Base-by-base conservation (phyloP, 805 yeast species). In the Schwanniomyces sp. region DNA sequence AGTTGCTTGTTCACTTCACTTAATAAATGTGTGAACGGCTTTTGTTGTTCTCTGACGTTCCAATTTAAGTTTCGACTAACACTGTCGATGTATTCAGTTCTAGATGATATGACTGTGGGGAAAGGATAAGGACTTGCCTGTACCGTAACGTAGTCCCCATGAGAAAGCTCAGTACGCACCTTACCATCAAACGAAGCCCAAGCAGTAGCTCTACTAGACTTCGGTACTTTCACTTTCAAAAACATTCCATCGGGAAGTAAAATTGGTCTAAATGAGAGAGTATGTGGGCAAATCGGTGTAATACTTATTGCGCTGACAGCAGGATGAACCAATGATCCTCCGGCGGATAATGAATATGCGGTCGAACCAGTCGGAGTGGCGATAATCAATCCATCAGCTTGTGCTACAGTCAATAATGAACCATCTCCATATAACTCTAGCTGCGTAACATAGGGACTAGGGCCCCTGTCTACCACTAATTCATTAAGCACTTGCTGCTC, bases 121-220 rank as follows among this genome's bases (percentile, higher is more conserved):
- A 94, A 94, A 18, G 97, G 96, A 68, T 80, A 92, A 26, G 91
- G 88, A 40, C 94, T 84, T 0, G 97, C 97, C 34, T 82, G 81
- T 12, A 94, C 80, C 0, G 91, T 81, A 29, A 94, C 88, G 57
- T 88, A 91, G 63, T 90, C 94, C 7, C 98, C 97, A 47, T 81
- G 82, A 29, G 72, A 67, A 41, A 94, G 69, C 63, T 94, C 96
- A 4, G 90, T 85, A 37, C 98, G 74, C 18, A 84, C 83, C 55
- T 94, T 84, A 10, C 99, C 99, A 67, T 94, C 99, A 63, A 94
- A 94, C 1, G 97, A 85, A 1, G 96, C 95, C 96, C 96, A 94
- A 0, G 98, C 97, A 0, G 96, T 88, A 5, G 94, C 82, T 44
- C 99, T 72, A 38, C 96, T 85, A 45, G 82, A 70, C 2, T 62